phyloP scores from a whole-genome alignment of 768 basidiomycete genomes.

The Amanita exitialis region DNA sequence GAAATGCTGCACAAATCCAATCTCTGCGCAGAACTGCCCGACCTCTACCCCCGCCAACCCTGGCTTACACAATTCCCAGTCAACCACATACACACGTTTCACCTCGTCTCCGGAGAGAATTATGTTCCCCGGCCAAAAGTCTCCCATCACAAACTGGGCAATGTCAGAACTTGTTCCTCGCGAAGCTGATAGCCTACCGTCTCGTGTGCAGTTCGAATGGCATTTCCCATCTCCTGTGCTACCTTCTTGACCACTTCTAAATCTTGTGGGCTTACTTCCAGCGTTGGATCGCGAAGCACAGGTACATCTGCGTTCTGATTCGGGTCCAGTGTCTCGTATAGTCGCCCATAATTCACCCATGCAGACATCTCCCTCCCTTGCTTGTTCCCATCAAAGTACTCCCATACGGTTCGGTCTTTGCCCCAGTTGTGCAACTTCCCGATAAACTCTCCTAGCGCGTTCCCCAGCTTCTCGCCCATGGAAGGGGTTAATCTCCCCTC shows the following conservation, averaged over 20 bases:
- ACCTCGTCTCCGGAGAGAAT: constrained; percentile 30
- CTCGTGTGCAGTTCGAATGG: constrained; percentile 17
- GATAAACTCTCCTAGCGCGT: constrained; percentile 46
- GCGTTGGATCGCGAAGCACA: constrained; percentile 29
- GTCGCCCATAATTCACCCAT: constrained; percentile 31
- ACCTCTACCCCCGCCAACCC: constrained; percentile 51
- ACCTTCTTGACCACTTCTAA: constrained; percentile 18
- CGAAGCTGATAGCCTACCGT: constrained; percentile 14
- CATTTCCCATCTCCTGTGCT: constrained; percentile 14
- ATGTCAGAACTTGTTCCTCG: not conserved
- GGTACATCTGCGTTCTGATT: constrained; percentile 19
- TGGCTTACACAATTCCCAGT: constrained; percentile 56
- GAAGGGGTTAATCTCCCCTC: constrained; percentile 19
- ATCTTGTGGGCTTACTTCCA: constrained; percentile 26
- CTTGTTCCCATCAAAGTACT: constrained; percentile 28
- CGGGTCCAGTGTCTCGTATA: constrained; percentile 25
- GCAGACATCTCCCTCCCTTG: constrained; percentile 31
- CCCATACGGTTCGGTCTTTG: constrained; percentile 16
- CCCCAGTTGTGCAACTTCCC: constrained; percentile 40
- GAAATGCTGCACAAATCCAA: constrained; percentile 40
- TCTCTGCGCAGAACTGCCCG: constrained; percentile 56
- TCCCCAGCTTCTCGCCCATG: constrained; percentile 35
- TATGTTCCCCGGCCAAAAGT: constrained; percentile 69
- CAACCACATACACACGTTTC: constrained; percentile 38
- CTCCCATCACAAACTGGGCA: constrained; percentile 47